Percentiles rank a stretch among this genome's conserved stretches.
Conservation (phyloP, 2,329 filamentous ascomycete genomes). For the Pseudogymnoascus sp. region DNA sequence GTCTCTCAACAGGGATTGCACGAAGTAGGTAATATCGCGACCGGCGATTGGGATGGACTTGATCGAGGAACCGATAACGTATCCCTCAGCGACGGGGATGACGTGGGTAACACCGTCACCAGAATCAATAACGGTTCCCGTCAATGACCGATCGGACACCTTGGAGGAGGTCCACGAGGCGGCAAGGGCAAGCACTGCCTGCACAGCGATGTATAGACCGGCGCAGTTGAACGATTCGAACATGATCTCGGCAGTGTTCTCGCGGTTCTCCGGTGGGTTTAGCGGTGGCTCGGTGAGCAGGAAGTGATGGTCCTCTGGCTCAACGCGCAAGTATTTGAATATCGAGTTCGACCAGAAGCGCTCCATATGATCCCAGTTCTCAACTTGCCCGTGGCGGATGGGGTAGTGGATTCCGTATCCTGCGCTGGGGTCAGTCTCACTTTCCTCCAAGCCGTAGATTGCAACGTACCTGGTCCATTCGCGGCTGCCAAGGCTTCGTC, state of each 20-base stretch:
- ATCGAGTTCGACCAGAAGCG: conserved; percentile 99
- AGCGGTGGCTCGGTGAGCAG: conserved; percentile 93
- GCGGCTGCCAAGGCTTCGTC: conserved; percentile 86
- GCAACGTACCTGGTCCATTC: conserved; percentile 62
- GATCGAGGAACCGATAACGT: conserved; percentile 97
- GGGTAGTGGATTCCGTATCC: conserved; percentile 96
- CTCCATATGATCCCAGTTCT: conserved; percentile 99
- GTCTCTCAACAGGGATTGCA: conserved; percentile 91
- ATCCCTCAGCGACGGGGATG: conserved; percentile 95
- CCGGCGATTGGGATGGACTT: conserved; percentile 98
- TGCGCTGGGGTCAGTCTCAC: conserved; percentile 30
- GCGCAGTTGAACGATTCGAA: conserved; percentile 99
- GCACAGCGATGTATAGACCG: conserved; percentile 96
- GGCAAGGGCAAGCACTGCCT: conserved; percentile 90
- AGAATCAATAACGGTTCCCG: conserved; percentile 96
- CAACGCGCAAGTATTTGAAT: conserved; percentile 97
- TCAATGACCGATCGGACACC: conserved; percentile 90
- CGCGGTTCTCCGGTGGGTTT: conserved; percentile 96
- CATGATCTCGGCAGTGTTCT: conserved; percentile 99
- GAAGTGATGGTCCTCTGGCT: conserved; percentile 98
- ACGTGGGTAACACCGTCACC: conserved; percentile 99
- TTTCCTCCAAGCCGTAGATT: neutral
- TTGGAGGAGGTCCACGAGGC: conserved; percentile 99
- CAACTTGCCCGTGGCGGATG: conserved; percentile 94
- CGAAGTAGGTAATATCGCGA: conserved; percentile 97